These are phyloP conservation scores for Candolleomyces efflorescens DNA, from an alignment of 768 basidiomycete genomes.

Conservation along the genomic window DNA sequence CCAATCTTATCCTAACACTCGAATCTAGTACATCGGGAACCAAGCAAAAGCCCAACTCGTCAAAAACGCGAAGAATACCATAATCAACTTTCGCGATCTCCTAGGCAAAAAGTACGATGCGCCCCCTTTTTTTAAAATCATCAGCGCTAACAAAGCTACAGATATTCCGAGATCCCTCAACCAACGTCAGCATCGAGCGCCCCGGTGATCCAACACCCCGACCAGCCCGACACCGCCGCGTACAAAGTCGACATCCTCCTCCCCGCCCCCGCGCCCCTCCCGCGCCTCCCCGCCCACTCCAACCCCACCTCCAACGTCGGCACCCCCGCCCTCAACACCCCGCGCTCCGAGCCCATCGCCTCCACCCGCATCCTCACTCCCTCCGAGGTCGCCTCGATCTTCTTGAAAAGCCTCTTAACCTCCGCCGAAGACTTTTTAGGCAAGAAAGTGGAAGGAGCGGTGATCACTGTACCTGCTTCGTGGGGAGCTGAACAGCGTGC, in stretches of 20 bases:
- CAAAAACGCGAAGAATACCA: constrained; percentile 92
- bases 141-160: constrained; percentile 18
- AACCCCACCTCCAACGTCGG: constrained; percentile 42
- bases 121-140: not conserved
- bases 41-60: constrained; percentile 93
- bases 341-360: constrained; percentile 66
- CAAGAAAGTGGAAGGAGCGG: constrained; percentile 70
- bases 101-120: constrained; percentile 79
- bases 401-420: constrained; percentile 77
- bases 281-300: constrained; percentile 49
- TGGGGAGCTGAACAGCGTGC: constrained; percentile 66
- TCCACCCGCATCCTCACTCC: constrained; percentile 72
- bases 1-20: constrained; percentile 10
- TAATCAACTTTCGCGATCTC: constrained; percentile 90
- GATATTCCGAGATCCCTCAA: constrained; percentile 72
- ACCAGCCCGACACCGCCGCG: constrained; percentile 65
- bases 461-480: constrained; percentile 76
- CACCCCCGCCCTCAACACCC: constrained; percentile 69
- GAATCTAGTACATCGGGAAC: constrained; percentile 85
- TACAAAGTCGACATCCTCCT: constrained; percentile 82
- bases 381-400: constrained; percentile 79
- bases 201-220: constrained; percentile 73
- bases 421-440: constrained; percentile 93
- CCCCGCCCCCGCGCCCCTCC: constrained; percentile 68
- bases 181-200: constrained; percentile 50